Evolutionary conservation across 768 basidiomycete species (phyloP), one percentile per base, ranked within the genome.

Genomic region (Fomitopsis pulvina): DNA sequence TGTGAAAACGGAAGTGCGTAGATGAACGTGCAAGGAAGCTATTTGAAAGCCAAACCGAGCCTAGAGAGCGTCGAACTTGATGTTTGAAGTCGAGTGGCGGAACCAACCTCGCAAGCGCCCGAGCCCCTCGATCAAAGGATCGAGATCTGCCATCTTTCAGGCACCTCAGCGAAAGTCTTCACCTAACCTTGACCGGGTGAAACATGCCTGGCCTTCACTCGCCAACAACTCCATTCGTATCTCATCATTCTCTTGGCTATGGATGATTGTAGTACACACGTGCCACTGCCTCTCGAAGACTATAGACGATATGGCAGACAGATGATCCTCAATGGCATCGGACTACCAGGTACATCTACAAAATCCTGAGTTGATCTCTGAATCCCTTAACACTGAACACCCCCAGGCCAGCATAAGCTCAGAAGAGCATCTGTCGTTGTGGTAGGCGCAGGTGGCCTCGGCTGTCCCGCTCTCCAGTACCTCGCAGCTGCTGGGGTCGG

Each of bases 391-490:
- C n/a, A n/a, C n/a, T n/a, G n/a, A n/a, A n/a, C n/a, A n/a, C n/a
- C n/a, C 32, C 5, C 16, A 94, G 95, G 88, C 18, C 95, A 98
- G 65, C 65, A 92, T 37, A 91, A 84, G 64, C 71, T 99, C 9
- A 81, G 81, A 52, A 60, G 71, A 7, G 80, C 92, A 0, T 82
- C 83, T 2, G 83, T 94, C 1, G 82, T 83, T 14, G 91, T 98
- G 3, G 80, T 97, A 3, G 96, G 96, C 24, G 96, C 94, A 14
- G 96, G 96, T 0, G 96, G 96, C 8, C 75, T 99, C 11, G 96
- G 96, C 10, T 98, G 96, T 65, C 93, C 96, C 41, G 91, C 90
- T 34, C 73, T 99, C 41, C 92, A 96, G 62, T 96, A 98, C 66
- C 80, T 99, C 10, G 91, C 82, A 3, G 90, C 92, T 6, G 87